Evolutionary conservation across 2,329 filamentous ascomycete species (phyloP), one percentile per base, ranked within the genome.

Genomic region (Trichophyton benhamiae): DNA sequence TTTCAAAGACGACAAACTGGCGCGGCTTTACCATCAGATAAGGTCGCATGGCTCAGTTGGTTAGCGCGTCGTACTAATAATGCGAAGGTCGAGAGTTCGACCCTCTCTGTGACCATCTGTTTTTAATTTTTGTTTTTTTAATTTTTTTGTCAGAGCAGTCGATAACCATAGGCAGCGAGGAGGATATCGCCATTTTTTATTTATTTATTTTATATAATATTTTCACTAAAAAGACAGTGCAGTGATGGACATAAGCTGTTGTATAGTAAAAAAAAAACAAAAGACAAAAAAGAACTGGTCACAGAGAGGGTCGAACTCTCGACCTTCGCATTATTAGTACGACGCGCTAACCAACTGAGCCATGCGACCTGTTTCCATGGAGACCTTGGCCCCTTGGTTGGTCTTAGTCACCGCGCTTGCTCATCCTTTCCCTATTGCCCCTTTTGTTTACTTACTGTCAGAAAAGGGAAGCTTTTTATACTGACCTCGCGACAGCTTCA

Each of bases 1-100:
- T 44, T n/a, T 20, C 15, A 44, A 44, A 44, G n/a, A 1, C 0
- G 1, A 8, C 41, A 5, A 52, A 6, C 46, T 5, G 20, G 8
- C 5, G 8, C 20, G 3, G 22, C 46, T 52, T 15, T 20, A n/a
- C 6, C 46, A 52, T 27, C 46, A 52, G 46, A 52, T 25, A 17
- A 52, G 46, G 46, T 52, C 46, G 46, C 46, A 52, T 52, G 46
- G 46, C 46, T 52, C 46, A 52, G 46, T 52, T 52, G 46, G 46
- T 52, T 52, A 52, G 46, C 46, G 46, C 46, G 46, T 52, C 46
- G 46, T 52, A 52, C 46, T 52, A 52, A 52, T 60, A 60, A 62
- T 57, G 57, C 55, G 57, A 62, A 62, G 44, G 44, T 60, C 61
- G 61, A 46, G 61, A 60, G 61, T 62, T 62, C 61, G 61, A 62